Conservation (phyloP, 805 yeast genomes). For the Lachancea meyersii region DNA sequence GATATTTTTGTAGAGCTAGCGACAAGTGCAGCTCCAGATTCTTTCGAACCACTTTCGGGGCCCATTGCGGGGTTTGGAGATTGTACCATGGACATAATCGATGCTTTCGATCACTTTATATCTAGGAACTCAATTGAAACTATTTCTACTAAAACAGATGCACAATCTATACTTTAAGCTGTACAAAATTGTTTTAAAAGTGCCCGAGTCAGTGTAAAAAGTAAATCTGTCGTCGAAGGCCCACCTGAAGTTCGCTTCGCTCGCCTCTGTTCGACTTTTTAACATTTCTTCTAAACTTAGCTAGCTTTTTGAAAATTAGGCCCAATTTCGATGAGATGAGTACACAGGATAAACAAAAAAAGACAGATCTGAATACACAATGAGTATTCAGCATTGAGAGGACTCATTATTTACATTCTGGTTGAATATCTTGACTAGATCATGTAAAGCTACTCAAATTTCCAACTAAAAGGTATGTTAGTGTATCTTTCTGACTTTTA, state of each 20-base stretch:
- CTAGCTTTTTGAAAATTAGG: neutral
- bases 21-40: conserved; percentile 2
- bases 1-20: neutral
- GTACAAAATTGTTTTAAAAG: neutral
- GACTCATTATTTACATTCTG: too few species aligned
- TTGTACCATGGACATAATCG: conserved; percentile 18
- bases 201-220: neutral
- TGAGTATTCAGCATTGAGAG: neutral
- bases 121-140: neutral
- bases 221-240: neutral
- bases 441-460: too few species aligned
- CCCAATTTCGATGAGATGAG: neutral
- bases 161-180: neutral
- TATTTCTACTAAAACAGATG: neutral
- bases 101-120: neutral
- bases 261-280: neutral
- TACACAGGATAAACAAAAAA: neutral
- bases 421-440: too few species aligned
- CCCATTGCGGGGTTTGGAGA: conserved; percentile 16
- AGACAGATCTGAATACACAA: too few species aligned
- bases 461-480: too few species aligned
- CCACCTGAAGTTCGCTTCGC: neutral
- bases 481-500: too few species aligned
- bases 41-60: conserved; percentile 9
- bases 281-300: neutral